Evolutionary conservation across 2,329 filamentous ascomycete genomes (phyloP).

Genomic region (Fusarium hainanense): DNA sequence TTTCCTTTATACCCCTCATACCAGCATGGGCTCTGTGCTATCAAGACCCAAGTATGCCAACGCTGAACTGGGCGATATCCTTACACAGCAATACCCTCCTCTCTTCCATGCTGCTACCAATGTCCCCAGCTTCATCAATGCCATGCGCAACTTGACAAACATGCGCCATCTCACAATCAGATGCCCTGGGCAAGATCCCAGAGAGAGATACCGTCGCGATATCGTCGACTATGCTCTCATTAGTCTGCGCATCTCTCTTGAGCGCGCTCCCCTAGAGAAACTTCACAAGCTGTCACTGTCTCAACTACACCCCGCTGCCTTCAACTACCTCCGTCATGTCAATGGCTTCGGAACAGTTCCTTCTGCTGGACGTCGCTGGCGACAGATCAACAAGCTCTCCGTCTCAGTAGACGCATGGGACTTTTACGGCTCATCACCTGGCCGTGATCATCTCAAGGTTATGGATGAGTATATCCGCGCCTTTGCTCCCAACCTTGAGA

Average conservation of each 20-base stretch:
- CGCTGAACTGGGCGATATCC: slow-evolving; percentile 80
- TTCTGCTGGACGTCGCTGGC: slow-evolving; percentile 77
- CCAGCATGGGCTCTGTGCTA: slow-evolving; percentile 69
- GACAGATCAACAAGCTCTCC: slow-evolving; percentile 78
- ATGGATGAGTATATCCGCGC: slow-evolving; percentile 82
- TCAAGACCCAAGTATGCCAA: slow-evolving; percentile 82
- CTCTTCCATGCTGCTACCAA: slow-evolving; percentile 92
- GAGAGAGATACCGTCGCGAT: slow-evolving; percentile 77
- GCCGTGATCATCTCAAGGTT: slow-evolving; percentile 78
- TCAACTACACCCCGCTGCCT: slow-evolving; percentile 78
- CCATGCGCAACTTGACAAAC: slow-evolving; percentile 74
- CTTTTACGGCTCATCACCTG: slow-evolving; percentile 68
- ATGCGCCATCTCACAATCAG: slow-evolving; percentile 80
- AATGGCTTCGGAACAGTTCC: slow-evolving; percentile 80
- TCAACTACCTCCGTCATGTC: slow-evolving; percentile 81
- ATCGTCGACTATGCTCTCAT: slow-evolving; percentile 91
- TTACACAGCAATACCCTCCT: slow-evolving; percentile 88
- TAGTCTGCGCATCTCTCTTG: slow-evolving; percentile 84
- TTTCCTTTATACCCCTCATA: slow-evolving; percentile 85
- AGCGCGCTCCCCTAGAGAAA: slow-evolving; percentile 73
- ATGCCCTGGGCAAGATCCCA: slow-evolving; percentile 77
- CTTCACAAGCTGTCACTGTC: slow-evolving; percentile 78
- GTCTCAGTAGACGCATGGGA: slow-evolving; percentile 79
- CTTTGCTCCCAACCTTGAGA: slow-evolving; percentile 74
- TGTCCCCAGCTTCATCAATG: slow-evolving; percentile 83